Evolutionary conservation across 2,329 filamentous ascomycete species (phyloP).

Genomic region (Dactylellina drechsleri): DNA sequence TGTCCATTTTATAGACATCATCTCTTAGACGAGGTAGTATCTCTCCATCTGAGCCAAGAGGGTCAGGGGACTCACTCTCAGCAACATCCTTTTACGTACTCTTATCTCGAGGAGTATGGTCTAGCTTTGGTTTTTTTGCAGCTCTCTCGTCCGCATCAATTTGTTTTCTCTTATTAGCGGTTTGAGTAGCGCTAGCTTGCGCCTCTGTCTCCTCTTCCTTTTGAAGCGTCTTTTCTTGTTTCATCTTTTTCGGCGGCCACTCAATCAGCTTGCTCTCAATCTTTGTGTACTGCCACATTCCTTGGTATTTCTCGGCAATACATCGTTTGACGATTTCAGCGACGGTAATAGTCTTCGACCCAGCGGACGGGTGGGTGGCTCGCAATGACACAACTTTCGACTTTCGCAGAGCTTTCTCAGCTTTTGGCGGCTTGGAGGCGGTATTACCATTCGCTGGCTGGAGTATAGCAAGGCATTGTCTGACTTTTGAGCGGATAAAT

Average conservation of each 20-base stretch:
- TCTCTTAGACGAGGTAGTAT: slow-evolving; percentile 18
- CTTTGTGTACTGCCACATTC: slow-evolving; percentile 45
- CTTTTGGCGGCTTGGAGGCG: not conserved
- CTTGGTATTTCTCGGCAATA: slow-evolving; percentile 20
- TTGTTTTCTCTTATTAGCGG: slow-evolving; percentile 39
- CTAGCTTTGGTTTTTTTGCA: slow-evolving; percentile 34
- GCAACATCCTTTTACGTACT: too few relatives aligned
- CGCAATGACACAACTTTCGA: slow-evolving; percentile 34
- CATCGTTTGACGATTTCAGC: slow-evolving; percentile 47
- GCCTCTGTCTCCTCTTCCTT: not conserved
- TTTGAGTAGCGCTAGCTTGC: slow-evolving; percentile 1
- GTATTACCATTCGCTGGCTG: too few relatives aligned
- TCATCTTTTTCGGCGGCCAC: slow-evolving; percentile 24
- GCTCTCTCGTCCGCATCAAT: slow-evolving; percentile 22
- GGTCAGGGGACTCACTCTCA: not conserved
- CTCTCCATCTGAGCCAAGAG: slow-evolving; percentile 10
- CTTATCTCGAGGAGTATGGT: too few relatives aligned
- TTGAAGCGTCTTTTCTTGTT: not conserved
- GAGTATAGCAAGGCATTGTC: slow-evolving; percentile 39
- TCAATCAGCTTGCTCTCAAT: slow-evolving; percentile 42
- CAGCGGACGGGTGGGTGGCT: slow-evolving; percentile 31
- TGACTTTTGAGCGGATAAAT: slow-evolving; percentile 26
- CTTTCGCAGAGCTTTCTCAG: not conserved
- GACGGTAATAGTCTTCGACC: slow-evolving; percentile 38
- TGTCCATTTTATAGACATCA: too few relatives aligned